These are phyloP conservation scores for Mycena crocata DNA, from an alignment of 768 basidiomycete genomes.

Conservation along the genomic window DNA sequence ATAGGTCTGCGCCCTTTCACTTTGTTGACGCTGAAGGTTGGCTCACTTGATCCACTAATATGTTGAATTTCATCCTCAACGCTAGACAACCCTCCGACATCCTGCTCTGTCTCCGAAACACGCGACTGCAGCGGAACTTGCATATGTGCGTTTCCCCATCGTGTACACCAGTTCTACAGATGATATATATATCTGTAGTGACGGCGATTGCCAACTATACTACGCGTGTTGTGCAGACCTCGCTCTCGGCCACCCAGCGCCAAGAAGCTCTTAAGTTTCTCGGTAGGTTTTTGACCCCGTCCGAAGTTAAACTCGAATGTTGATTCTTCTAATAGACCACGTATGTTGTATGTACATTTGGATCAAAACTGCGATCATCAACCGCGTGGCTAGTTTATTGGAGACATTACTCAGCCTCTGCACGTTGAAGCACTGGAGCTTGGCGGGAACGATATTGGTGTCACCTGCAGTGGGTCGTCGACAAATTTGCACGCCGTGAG, in stretches of 20 bases:
- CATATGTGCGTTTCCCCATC: slow-evolving; percentile 52
- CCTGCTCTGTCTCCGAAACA: slow-evolving; percentile 60
- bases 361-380: not conserved
- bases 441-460: slow-evolving; percentile 59
- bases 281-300: slow-evolving; percentile 44
- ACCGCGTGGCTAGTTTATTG: slow-evolving; percentile 49
- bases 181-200: slow-evolving; percentile 45
- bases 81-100: slow-evolving; percentile 55
- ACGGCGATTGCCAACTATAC: slow-evolving; percentile 71
- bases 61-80: not conserved
- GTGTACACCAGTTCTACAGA: slow-evolving; percentile 7
- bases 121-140: slow-evolving; percentile 59
- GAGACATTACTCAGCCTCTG: slow-evolving; percentile 63
- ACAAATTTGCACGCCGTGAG: slow-evolving; percentile 59
- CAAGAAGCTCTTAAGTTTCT: slow-evolving; percentile 68
- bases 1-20: slow-evolving; percentile 56
- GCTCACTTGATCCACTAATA: slow-evolving; percentile 16
- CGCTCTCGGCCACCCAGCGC: slow-evolving; percentile 53
- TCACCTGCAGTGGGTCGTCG: slow-evolving; percentile 50
- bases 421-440: slow-evolving; percentile 57
- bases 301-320: not conserved
- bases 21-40: slow-evolving; percentile 63
- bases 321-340: not conserved
- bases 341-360: slow-evolving; percentile 3
- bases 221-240: slow-evolving; percentile 55